Base-by-base conservation (phyloP, 768 basidiomycete species). In the Mycena floridula region DNA sequence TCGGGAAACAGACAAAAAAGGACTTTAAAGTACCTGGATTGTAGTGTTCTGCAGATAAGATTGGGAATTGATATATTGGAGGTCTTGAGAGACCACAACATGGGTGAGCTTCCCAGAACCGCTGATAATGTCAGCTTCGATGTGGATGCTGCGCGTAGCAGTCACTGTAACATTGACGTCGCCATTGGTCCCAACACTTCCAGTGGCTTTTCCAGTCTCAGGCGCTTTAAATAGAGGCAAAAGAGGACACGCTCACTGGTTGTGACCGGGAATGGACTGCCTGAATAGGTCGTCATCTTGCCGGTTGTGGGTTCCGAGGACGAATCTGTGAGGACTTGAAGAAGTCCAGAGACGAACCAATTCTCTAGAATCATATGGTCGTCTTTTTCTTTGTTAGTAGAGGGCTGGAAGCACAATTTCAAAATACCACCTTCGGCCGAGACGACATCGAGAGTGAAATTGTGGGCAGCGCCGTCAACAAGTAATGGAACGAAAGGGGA, bases 401-500 rank as follows among this genome's bases (percentile, higher is more conserved):
- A n/a, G n/a, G n/a, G n/a, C n/a, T n/a, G n/a, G n/a, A n/a, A n/a
- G n/a, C n/a, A n/a, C n/a, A n/a, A n/a, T n/a, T n/a, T n/a, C n/a
- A n/a, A n/a, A n/a, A n/a, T n/a, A n/a, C n/a, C n/a, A 13, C 52
- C 49, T 58, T 90, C 82, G 15, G 81, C 79, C 4, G 87, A 87
- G 18, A 70, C 75, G 35, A 90, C 81, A 54, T 91, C 81, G 35
- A 92, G 68, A 42, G 80, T 75, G 55, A 90, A 73, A 37, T 68
- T 80, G 59, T 89, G 89, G 18, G 79, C 66, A n/a, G 74, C 59
- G 3, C 81, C 81, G 45, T 86, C 85, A 0, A 79, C 71, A 26
- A 90, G 69, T 16, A 81, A 54, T 5, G 85, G 85, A 1, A 83
- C 72, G 57, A 89, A 89, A 1, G 87, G 85, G 7, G 87, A 88